Evolutionary conservation across 768 basidiomycete species (phyloP), one percentile per base, ranked within the genome.

Genomic region (Mrakia blollopis): DNA sequence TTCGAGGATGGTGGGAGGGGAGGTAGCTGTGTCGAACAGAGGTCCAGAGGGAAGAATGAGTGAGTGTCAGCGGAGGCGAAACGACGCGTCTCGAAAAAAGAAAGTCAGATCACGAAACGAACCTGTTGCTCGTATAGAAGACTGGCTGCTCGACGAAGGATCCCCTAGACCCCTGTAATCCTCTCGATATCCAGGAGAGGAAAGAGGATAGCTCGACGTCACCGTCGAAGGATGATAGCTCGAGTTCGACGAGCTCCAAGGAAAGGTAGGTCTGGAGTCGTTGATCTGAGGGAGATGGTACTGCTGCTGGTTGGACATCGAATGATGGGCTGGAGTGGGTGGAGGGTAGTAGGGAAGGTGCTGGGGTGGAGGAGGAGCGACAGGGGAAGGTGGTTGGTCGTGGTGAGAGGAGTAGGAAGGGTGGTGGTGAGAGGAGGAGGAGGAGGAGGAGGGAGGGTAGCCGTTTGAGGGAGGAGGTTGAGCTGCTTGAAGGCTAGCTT

Each of bases 1-100:
- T 18, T 71, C 69, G 47, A 71, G 69, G 47, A 54, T 50, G 41
- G 44, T 71, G 14, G 69, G 69, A 28, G 50, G 69, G 23, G 44
- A 11, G 9, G 65, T 18, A 25, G 35, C 65, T 37, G 65, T 18
- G 37, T 13, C 16, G 52, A 16, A 54, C 21, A 57, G 57, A n/a
- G 25, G 14, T 41, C 39, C 44, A 47, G 14, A 47, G 7, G 2
- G 18, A n/a, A 57, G n/a, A 18, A 11, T 7, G 28, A 57, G 25
- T 28, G 25, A 57, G 18, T 1, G 8, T 28, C 25, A 57, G 57
- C n/a, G 14, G 44, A n/a, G n/a, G n/a, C n/a, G n/a, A n/a, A n/a
- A 57, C 57, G 57, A 57, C 57, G 57, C 57, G 57, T 57, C n/a
- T 57, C 57, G 8, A 57, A 57, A 25, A 28, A 25, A 4, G 25